Base-by-base conservation (phyloP, 1,284 basidiomycete species). In the Fistulinella cinereoalba region DNA sequence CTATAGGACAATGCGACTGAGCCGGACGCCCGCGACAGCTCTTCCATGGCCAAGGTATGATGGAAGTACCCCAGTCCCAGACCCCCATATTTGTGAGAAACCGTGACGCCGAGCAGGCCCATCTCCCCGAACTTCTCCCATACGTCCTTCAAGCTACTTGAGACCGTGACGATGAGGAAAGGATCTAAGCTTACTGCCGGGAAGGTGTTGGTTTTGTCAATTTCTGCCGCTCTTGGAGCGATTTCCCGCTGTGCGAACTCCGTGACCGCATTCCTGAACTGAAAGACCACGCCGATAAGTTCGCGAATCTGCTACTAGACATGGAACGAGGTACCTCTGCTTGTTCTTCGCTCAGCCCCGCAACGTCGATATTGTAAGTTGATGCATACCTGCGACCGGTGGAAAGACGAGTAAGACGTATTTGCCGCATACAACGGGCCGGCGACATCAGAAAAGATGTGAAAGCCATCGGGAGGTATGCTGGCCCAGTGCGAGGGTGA, bases 1-100 rank as follows among this genome's bases (percentile, higher is more conserved):
- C 93, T 94, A 57, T 97, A 97, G 3, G 90, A 93, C 10, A 97
- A 79, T 1, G 87, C 94, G 27, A 97, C 85, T 3, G 89, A 92
- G 19, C 92, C 94, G 6, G 92, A 95, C 7, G 91, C 90, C 23
- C 84, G 75, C 22, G 92, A 95, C 44, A 97, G 73, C 56, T 91
- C 88, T 70, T 97, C 92, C 92, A 96, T 95, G 4, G 89, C 92
- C 38, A 97, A 76, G 2, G 87, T 86, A 66, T 97, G 93, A 50
- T 92, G 81, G 48, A 95, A 77, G 69, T 96, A 97, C 6, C 90
- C 89, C 49, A 89, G 73, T 3, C 75, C 80, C 33, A 93, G 74
- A 4, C 93, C 92, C 18, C 85, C 83, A 59, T 90, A 90, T 54
- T 88, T 74, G 39, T 87, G 77, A 13, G 83, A 79, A 9, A 88